These are phyloP conservation scores for Marasmius sp. DNA, from an alignment of 1,284 basidiomycete species.

Conservation along the genomic window DNA sequence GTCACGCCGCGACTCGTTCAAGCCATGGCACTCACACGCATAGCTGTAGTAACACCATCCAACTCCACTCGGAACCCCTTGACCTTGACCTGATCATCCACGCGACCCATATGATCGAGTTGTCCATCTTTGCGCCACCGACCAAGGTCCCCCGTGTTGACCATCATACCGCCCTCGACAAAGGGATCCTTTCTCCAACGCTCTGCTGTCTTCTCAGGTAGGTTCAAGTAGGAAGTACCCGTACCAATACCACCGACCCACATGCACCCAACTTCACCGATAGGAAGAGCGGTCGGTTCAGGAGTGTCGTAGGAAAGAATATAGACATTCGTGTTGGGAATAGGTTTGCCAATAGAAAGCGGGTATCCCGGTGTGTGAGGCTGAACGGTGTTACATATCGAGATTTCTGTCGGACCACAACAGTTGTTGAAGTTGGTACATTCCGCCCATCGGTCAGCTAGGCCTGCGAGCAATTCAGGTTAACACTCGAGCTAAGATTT, in stretches of 20 bases:
- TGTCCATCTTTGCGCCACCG: slow-evolving; percentile 34
- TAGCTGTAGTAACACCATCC: slow-evolving; percentile 33
- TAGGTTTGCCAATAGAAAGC: slow-evolving; percentile 49
- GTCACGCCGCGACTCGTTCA: background rate
- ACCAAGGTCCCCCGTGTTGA: slow-evolving; percentile 37
- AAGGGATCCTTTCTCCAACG: slow-evolving; percentile 33
- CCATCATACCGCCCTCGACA: slow-evolving; percentile 31
- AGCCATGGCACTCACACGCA: slow-evolving; percentile 23
- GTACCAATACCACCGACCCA: slow-evolving; percentile 37
- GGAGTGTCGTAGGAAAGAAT: slow-evolving; percentile 45
- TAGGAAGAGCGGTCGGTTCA: slow-evolving; percentile 33
- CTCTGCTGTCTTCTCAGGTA: slow-evolving; percentile 32
- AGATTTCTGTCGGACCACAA: slow-evolving; percentile 56
- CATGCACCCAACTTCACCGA: slow-evolving; percentile 36
- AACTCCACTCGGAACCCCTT: slow-evolving; percentile 37
- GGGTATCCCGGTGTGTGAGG: slow-evolving; percentile 39
- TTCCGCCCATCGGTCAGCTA: slow-evolving; percentile 50
- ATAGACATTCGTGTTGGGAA: slow-evolving; percentile 54
- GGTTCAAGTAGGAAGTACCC: slow-evolving; percentile 30
- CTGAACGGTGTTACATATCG: slow-evolving; percentile 52
- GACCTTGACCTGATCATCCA: slow-evolving; percentile 37
- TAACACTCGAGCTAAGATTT: background rate
- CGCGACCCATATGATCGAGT: slow-evolving; percentile 35
- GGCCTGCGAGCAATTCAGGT: slow-evolving; percentile 25
- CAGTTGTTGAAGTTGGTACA: slow-evolving; percentile 48